Base-by-base conservation (phyloP, 2,329 filamentous ascomycete species). In the Chrysoporthe cubensis region DNA sequence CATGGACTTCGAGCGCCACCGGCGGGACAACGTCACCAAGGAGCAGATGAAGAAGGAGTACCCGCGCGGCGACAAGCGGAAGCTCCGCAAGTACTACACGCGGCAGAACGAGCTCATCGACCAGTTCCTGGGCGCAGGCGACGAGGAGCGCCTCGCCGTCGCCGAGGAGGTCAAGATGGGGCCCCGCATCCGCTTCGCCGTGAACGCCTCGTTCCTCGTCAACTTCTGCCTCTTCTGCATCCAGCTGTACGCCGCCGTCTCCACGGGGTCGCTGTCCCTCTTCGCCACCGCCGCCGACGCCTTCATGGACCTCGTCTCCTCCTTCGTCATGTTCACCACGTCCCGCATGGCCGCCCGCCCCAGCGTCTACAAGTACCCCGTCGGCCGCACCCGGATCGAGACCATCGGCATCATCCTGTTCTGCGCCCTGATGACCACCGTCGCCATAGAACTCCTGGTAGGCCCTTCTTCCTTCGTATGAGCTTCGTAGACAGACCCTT, bases 261-360 rank as follows among this genome's bases (percentile, higher is more conserved):
- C 84, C 44, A 88, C 85, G 0, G 84, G 84, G 13, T 90, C 87
- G 18, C 80, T 90, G 69, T 87, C 87, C 76, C 81, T 90, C 26
- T 88, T 90, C 70, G 87, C 87, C 18, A 90, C 87, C n/a, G 85
- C 88, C 37, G 87, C 88, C 57, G 88, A 90, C 78, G 87, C 87
- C 5, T 88, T 88, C 75, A 86, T 90, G 84, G 87, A 90, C 73
- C 83, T 90, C 48, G 85, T 90, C 13, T 89, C 86, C 43, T 90
- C 88, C 0, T 81, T 84, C 54, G 87, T 90, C 61, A 88, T 90
- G 82, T 82, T 88, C 69, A 78, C 85, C 68, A 90, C 87, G 0
- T 87, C 86, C 4, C 83, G 82, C 37, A 76, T 90, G 77, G 87
- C 88, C n/a, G 81, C 81, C 32, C 81, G 84, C 66, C 85, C 87